Evolutionary conservation across 2,329 filamentous ascomycete species (phyloP).

Genomic region (Cladosporium sp.): DNA sequence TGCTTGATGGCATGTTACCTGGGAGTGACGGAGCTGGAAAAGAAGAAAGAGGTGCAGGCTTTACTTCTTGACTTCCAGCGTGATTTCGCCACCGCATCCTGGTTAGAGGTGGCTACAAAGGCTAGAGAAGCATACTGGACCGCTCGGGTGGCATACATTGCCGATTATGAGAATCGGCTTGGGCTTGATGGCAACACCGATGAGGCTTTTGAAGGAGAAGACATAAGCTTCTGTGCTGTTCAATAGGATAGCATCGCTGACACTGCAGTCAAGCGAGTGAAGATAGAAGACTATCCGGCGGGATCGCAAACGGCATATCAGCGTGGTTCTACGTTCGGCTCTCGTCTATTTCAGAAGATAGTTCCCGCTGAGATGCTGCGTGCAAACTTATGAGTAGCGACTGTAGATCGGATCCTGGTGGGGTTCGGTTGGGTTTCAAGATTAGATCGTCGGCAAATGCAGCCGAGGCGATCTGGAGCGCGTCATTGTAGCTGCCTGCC

Average conservation of each 20-base stretch:
- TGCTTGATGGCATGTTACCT: background rate
- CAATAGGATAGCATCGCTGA: too few species aligned
- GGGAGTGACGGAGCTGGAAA: background rate
- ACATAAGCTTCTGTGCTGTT: background rate
- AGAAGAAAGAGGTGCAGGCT: background rate
- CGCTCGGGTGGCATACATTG: background rate
- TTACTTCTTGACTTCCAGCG: background rate
- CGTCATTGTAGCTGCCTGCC: slow-evolving; percentile 4
- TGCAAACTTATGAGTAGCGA: too few species aligned
- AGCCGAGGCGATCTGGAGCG: slow-evolving; percentile 4
- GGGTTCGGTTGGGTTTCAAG: background rate
- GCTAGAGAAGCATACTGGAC: background rate
- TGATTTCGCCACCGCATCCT: background rate
- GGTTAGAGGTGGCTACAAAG: background rate
- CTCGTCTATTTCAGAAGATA: too few species aligned
- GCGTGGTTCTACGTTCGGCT: too few species aligned
- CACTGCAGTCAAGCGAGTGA: too few species aligned
- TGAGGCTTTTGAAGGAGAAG: background rate
- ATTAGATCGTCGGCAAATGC: slow-evolving; percentile 6
- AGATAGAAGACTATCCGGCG: too few species aligned
- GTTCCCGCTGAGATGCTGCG: too few species aligned
- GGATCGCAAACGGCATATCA: too few species aligned
- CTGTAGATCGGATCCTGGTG: too few species aligned
- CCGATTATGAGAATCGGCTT: background rate
- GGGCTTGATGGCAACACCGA: background rate